These are phyloP conservation scores for Xanthoconium stramineum DNA, from an alignment of 768 basidiomycete genomes.

Conservation along the genomic window DNA sequence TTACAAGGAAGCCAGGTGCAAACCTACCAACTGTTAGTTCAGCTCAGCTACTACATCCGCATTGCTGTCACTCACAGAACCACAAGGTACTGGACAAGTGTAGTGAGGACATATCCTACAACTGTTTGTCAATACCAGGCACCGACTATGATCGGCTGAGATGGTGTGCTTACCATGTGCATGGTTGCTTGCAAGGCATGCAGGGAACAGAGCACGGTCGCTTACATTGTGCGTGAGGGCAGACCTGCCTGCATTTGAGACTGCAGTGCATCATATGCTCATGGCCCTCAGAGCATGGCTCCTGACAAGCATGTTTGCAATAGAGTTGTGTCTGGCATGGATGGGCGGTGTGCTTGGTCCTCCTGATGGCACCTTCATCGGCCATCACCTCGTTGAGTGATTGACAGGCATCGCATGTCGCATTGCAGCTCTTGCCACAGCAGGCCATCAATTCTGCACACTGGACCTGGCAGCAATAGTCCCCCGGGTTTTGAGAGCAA, in stretches of 20 bases:
- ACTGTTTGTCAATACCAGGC: background rate
- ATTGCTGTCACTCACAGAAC: constrained; percentile 48
- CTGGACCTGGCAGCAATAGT: constrained; percentile 35
- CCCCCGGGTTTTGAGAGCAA: constrained; percentile 45
- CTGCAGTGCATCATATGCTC: constrained; percentile 46
- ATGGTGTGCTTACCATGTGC: constrained; percentile 43
- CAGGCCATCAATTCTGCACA: constrained; percentile 50
- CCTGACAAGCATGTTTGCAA: constrained; percentile 54
- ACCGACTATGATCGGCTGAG: background rate
- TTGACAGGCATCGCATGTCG: constrained; percentile 51
- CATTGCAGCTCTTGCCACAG: constrained; percentile 49
- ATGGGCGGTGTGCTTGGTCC: constrained; percentile 42
- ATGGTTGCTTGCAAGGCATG: constrained; percentile 59
- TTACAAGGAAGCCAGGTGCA: constrained; percentile 68
- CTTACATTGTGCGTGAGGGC: constrained; percentile 50
- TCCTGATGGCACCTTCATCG: constrained; percentile 9
- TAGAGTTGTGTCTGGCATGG: constrained; percentile 49
- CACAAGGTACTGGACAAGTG: constrained; percentile 60
- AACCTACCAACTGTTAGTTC: constrained; percentile 36
- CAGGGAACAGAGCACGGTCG: constrained; percentile 51
- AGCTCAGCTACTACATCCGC: background rate
- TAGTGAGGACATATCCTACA: constrained; percentile 54
- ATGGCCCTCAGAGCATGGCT: constrained; percentile 48
- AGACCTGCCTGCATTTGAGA: constrained; percentile 49
- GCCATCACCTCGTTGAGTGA: background rate